Conservation (phyloP, 805 yeast genomes). For the Cephaloascus albidus region DNA sequence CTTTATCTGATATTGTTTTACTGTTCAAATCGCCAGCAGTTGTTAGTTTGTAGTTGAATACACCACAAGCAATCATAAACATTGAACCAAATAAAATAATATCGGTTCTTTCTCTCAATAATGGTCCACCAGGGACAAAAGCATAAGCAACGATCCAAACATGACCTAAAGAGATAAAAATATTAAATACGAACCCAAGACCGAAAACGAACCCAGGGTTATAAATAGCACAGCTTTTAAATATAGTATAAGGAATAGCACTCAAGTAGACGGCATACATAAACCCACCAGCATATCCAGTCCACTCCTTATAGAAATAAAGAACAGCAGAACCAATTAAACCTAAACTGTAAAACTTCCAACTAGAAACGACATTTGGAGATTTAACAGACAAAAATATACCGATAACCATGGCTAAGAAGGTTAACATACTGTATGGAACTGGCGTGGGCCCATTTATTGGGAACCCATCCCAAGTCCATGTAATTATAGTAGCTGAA, state of each 20-base stretch:
- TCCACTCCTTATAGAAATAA: conserved; percentile 53
- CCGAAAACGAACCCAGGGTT: conserved; percentile 47
- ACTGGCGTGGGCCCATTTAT: conserved; percentile 81
- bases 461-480: conserved; percentile 97
- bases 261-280: conserved; percentile 51
- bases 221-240: conserved; percentile 47
- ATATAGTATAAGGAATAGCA: conserved; percentile 49
- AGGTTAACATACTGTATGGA: conserved; percentile 67
- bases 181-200: conserved; percentile 36
- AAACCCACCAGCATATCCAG: conserved; percentile 68
- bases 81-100: conserved; percentile 54
- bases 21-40: no score
- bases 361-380: background rate
- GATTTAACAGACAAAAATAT: conserved; percentile 18
- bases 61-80: conserved; percentile 41
- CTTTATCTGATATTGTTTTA: background rate
- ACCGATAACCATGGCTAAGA: conserved; percentile 53
- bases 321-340: conserved; percentile 41
- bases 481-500: conserved; percentile 75
- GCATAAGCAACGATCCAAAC: conserved; percentile 99
- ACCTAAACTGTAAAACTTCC: conserved; percentile 17
- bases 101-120: conserved; percentile 84
- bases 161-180: conserved; percentile 62
- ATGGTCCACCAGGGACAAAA: conserved; percentile 90
- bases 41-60: conserved; percentile 23